Evolutionary conservation across 192 early-diverging fungal species (phyloP), one percentile per base, ranked within the genome.

Genomic region (Coemansia sp.): DNA sequence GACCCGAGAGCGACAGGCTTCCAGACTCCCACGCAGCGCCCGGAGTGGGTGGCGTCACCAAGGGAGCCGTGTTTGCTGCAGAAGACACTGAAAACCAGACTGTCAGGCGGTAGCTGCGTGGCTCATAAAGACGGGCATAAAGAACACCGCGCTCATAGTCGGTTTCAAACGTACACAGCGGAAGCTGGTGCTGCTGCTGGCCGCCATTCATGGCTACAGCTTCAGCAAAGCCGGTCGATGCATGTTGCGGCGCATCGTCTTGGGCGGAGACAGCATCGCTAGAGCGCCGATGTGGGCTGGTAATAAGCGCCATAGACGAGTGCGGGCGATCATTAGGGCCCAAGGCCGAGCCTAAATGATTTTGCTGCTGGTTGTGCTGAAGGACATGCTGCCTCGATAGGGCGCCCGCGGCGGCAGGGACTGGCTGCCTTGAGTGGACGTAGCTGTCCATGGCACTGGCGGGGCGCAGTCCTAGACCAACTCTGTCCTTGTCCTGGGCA

Each of bases 261-360:
- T 15, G 27, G 39, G 4, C 19, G 40, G 6, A 23, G 22, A 9
- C 40, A 13, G 25, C 11, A 3, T 17, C 43, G 43, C 25, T 1
- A 10, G 14, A 4, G 43, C 27, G 17, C 15, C 39, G 28, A 39
- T 28, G 14, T 32, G 20, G 40, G 23, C 6, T 34, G 36, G 34
- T 36, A 28, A 40, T 46, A 41, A 58, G 45, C 13, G 38, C 55
- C 55, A 58, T 58, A 24, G 55, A 47, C 46, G 55, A 58, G 46
- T 40, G 55, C 29, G 55, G 46, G 22, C 55, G 55, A 9, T 56
- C 54, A 15, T 32, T 15, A 7, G 34, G n/a, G 11, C 11, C 30
- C 11, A 11, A 32, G 30, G 30, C 30, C 11, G 30, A 32, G 30
- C 30, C 30, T 32, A n/a, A n/a, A n/a, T n/a, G 30, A 11, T 32